Conservation (phyloP, 2,329 filamentous ascomycete species). For the Aspergillus aculeatus region DNA sequence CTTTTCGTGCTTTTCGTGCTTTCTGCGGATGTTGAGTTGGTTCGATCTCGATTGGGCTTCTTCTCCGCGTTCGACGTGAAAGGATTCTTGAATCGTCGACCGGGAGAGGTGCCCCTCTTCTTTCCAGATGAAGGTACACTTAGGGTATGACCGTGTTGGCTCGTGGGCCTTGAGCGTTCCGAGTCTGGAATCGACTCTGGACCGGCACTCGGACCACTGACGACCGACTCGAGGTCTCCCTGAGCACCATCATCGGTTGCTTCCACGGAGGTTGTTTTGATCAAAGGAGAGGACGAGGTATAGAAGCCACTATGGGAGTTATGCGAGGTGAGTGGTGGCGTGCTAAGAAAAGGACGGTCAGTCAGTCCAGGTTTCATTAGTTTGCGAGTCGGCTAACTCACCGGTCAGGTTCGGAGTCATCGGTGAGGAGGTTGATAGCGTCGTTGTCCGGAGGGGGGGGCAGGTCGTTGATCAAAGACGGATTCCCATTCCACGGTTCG, state of each 20-base stretch:
- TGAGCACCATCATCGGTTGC: constrained; percentile 35
- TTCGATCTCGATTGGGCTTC: constrained; percentile 48
- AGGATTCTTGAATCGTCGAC: constrained; percentile 68
- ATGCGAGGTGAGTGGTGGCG: constrained; percentile 55
- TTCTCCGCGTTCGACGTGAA: constrained; percentile 57
- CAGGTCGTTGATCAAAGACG: constrained; percentile 26
- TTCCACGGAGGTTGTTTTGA: constrained; percentile 56
- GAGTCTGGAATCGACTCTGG: constrained; percentile 46
- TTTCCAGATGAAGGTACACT: constrained; percentile 37
- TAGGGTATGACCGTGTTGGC: constrained; percentile 30
- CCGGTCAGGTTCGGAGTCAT: constrained; percentile 44
- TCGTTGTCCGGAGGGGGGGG: constrained; percentile 23
- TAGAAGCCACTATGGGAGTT: constrained; percentile 67
- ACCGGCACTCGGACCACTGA: constrained; percentile 29
- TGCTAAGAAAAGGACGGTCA: constrained; percentile 27
- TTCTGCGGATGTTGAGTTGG: constrained; percentile 42
- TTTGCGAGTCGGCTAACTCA: constrained; percentile 20
- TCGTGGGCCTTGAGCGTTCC: constrained; percentile 28
- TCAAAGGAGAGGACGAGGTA: constrained; percentile 66
- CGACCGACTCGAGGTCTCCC: constrained; percentile 26
- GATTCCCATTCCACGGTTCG: constrained; percentile 27
- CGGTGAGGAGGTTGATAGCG: constrained; percentile 31
- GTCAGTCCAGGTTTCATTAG: constrained; percentile 27
- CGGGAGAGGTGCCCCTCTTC: constrained; percentile 66
- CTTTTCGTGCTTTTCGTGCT: constrained; percentile 47